Conservation (phyloP, 768 basidiomycete species). For the Gyrodon lividus region DNA sequence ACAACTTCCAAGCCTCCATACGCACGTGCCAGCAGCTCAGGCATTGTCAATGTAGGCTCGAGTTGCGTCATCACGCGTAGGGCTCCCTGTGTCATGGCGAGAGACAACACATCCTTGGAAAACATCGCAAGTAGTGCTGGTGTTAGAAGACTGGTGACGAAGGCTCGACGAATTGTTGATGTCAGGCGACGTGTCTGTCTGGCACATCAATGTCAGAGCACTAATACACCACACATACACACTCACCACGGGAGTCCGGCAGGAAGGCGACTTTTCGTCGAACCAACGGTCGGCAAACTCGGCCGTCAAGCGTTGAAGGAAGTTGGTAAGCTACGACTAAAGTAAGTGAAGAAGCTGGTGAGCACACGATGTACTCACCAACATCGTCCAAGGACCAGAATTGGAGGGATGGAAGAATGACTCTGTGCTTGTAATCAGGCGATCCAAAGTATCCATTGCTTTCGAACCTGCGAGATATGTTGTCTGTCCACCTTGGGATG, state of each 20-base stretch:
- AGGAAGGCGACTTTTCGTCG: conserved; percentile 73
- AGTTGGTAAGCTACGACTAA: conserved; percentile 62
- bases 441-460: conserved; percentile 84
- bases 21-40: conserved; percentile 85
- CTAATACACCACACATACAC: not conserved
- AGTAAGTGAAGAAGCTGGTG: conserved; percentile 8
- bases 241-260: conserved; percentile 73
- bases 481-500: conserved; percentile 48
- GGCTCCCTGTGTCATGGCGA: conserved; percentile 77
- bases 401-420: conserved; percentile 96
- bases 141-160: conserved; percentile 79
- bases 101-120: conserved; percentile 78
- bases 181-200: conserved; percentile 74
- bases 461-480: conserved; percentile 80
- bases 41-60: conserved; percentile 86
- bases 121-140: conserved; percentile 91
- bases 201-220: conserved; percentile 1
- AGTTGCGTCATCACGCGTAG: conserved; percentile 75
- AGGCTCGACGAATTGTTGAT: conserved; percentile 72
- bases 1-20: conserved; percentile 90
- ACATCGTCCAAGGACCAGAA: conserved; percentile 74
- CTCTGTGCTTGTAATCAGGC: conserved; percentile 88
- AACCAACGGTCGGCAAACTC: conserved; percentile 80
- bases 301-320: conserved; percentile 70
- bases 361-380: conserved; percentile 14